Percentiles rank a stretch among this genome's conserved stretches.
Evolutionary conservation across 352 stramenopile genomes (phyloP).

Genomic region (Phytophthora palmivora): DNA sequence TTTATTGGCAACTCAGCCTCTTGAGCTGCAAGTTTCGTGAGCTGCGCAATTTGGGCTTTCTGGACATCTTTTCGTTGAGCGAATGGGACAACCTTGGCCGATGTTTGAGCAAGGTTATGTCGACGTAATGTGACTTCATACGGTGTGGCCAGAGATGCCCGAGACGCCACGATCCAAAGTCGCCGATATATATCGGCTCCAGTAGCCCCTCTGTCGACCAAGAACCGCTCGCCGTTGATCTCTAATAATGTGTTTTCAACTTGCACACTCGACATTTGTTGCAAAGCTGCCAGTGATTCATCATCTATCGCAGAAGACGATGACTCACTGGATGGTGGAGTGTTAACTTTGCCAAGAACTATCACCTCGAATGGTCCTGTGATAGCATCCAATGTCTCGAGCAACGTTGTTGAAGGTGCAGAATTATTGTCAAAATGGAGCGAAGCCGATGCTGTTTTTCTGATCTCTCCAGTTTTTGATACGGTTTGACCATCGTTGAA

Average conservation of each 20-base stretch:
- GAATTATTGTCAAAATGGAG: slow-evolving; percentile 16
- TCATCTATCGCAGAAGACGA: slow-evolving; percentile 11
- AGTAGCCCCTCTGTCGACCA: slow-evolving; percentile 25
- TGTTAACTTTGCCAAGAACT: slow-evolving; percentile 36
- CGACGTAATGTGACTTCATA: slow-evolving; percentile 62
- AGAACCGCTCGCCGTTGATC: slow-evolving; percentile 59
- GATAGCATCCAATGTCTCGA: slow-evolving; percentile 28
- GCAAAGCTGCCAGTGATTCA: slow-evolving; percentile 27
- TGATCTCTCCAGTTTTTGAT: slow-evolving; percentile 7
- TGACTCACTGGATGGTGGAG: slow-evolving; percentile 3
- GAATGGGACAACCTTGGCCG: slow-evolving; percentile 68
- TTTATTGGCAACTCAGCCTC: slow-evolving; percentile 37
- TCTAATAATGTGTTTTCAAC: slow-evolving; percentile 47
- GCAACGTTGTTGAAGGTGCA: slow-evolving; percentile 5
- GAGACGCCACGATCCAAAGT: slow-evolving; percentile 37
- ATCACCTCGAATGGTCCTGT: slow-evolving; percentile 41
- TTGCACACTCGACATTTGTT: slow-evolving; percentile 51
- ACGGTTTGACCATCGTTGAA: slow-evolving; percentile 24
- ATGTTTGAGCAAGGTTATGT: slow-evolving; percentile 58
- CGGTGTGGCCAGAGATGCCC: slow-evolving; percentile 47
- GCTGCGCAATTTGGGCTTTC: slow-evolving; percentile 52
- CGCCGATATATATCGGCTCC: slow-evolving; percentile 40
- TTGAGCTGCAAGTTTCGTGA: slow-evolving; percentile 44
- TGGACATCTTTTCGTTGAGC: slow-evolving; percentile 62
- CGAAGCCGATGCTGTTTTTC: slow-evolving; percentile 2